A percentile compares a stretch with the other conserved stretches of the same genome.
phyloP scores from a whole-genome alignment of 768 basidiomycete species.

The Imleria badia region DNA sequence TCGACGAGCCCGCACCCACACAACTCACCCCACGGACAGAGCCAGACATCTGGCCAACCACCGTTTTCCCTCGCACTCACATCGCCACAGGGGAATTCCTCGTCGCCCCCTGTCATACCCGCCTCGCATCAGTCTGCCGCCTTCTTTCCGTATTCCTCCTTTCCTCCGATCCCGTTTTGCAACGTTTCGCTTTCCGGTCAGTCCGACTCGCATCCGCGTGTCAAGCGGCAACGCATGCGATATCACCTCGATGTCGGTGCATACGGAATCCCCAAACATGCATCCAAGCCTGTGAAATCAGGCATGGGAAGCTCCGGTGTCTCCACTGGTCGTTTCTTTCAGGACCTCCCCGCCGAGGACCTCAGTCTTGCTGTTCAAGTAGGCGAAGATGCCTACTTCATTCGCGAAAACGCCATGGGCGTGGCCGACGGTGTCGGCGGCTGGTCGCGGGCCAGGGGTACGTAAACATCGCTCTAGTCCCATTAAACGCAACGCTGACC shows the following conservation, averaged over 20 bases:
- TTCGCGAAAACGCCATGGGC: slow-evolving; percentile 82
- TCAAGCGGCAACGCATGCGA: slow-evolving; percentile 34
- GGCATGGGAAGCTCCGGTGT: slow-evolving; percentile 22
- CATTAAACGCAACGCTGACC: slow-evolving; percentile 13
- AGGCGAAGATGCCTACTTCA: slow-evolving; percentile 91
- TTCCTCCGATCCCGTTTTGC: slow-evolving; percentile 31
- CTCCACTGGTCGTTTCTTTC: slow-evolving; percentile 27
- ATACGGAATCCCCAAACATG: slow-evolving; percentile 78
- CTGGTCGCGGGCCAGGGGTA: slow-evolving; percentile 57
- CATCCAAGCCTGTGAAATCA: slow-evolving; percentile 28
- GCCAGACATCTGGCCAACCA: slow-evolving; percentile 31
- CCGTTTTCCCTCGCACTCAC: slow-evolving; percentile 47
- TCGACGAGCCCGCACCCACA: slow-evolving; percentile 32
- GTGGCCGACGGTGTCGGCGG: slow-evolving; percentile 96
- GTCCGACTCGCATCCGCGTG: slow-evolving; percentile 29
- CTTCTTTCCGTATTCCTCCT: slow-evolving; percentile 38
- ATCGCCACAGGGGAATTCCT: slow-evolving; percentile 37
- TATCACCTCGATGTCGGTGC: slow-evolving; percentile 74
- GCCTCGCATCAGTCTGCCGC: slow-evolving; percentile 31
- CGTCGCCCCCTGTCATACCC: slow-evolving; percentile 29
- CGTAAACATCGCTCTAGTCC: slow-evolving; percentile 26
- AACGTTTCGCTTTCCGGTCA: slow-evolving; percentile 27
- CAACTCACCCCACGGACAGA: slow-evolving; percentile 36
- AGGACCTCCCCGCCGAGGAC: slow-evolving; percentile 31
- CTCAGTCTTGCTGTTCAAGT: slow-evolving; percentile 68